Conservation (phyloP, 202 grass and related monocot species). For the Schoenoplectus triqueter region DNA sequence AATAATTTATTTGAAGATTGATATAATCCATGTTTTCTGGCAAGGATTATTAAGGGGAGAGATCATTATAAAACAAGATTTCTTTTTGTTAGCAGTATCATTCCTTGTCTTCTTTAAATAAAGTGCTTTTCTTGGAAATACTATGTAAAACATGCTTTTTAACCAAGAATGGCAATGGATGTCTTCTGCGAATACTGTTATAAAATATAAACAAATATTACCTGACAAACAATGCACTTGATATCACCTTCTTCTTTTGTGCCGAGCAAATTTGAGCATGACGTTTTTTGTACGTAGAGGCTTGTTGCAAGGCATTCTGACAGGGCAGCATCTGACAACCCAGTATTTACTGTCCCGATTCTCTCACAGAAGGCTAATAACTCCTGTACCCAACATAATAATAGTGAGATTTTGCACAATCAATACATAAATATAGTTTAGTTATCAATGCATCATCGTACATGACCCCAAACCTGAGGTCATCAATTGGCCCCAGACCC, state of each 20-base stretch:
- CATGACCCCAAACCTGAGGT: neutral
- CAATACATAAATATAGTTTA: neutral
- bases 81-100: neutral
- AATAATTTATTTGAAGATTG: neutral
- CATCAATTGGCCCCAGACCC: neutral
- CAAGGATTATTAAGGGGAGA: neutral
- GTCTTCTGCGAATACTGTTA: conserved; percentile 24
- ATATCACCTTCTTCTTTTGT: conserved; percentile 57
- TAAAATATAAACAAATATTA: conserved; percentile 37
- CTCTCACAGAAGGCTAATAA: conserved; percentile 74
- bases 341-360: conserved; percentile 89
- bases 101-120: neutral
- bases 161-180: neutral
- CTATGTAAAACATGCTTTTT: conserved; percentile 23
- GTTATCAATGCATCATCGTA: neutral
- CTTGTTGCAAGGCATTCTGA: conserved; percentile 63
- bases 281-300: conserved; percentile 46
- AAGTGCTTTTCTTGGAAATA: neutral
- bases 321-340: conserved; percentile 67
- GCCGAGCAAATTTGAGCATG: conserved; percentile 6
- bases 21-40: neutral
- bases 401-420: neutral
- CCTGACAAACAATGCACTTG: conserved; percentile 98
- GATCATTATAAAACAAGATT: neutral
- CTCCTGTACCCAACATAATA: conserved; percentile 54